Conservation (phyloP, 257 asterid species). For the Dorcoceras hygrometricum region DNA sequence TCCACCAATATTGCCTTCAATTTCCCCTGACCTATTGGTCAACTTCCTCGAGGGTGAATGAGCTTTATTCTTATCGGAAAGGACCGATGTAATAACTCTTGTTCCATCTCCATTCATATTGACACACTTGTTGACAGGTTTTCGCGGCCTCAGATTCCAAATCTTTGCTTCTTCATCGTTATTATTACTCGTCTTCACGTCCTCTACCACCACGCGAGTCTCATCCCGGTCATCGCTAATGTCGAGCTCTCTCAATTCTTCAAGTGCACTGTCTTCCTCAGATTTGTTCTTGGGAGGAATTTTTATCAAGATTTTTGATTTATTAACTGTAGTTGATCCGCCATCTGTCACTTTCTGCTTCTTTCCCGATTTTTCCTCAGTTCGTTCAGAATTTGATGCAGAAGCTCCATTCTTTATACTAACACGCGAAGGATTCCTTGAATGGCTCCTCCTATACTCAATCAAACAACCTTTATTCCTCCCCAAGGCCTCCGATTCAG, state of each 20-base stretch:
- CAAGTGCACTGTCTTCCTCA: slow-evolving; percentile 29
- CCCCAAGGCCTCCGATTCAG: slow-evolving; percentile 29
- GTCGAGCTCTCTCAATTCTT: slow-evolving; percentile 26
- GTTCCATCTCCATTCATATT: slow-evolving; percentile 33
- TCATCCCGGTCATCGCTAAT: slow-evolving; percentile 26
- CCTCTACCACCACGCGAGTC: slow-evolving; percentile 28
- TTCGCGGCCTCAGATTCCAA: slow-evolving; percentile 64
- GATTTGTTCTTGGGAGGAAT: slow-evolving; percentile 39
- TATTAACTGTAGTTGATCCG: slow-evolving; percentile 28
- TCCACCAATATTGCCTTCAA: slow-evolving; percentile 15
- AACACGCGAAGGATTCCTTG: slow-evolving; percentile 26
- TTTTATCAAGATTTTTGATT: slow-evolving; percentile 43
- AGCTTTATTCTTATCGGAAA: slow-evolving; percentile 35
- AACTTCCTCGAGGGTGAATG: slow-evolving; percentile 40
- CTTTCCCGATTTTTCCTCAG: slow-evolving; percentile 25
- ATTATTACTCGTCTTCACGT: slow-evolving; percentile 26
- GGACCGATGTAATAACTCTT: slow-evolving; percentile 20
- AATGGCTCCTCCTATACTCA: slow-evolving; percentile 33
- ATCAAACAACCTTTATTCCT: slow-evolving; percentile 31
- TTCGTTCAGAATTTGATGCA: slow-evolving; percentile 26
- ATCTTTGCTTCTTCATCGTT: slow-evolving; percentile 46
- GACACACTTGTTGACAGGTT: slow-evolving; percentile 34
- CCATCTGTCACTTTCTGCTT: slow-evolving; percentile 32
- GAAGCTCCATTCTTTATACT: slow-evolving; percentile 22
- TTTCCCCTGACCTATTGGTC: slow-evolving; percentile 28